Evolutionary conservation across 257 asterid genomes (phyloP), one percentile per base, ranked within the genome.

Genomic region (Datura wrightii): DNA sequence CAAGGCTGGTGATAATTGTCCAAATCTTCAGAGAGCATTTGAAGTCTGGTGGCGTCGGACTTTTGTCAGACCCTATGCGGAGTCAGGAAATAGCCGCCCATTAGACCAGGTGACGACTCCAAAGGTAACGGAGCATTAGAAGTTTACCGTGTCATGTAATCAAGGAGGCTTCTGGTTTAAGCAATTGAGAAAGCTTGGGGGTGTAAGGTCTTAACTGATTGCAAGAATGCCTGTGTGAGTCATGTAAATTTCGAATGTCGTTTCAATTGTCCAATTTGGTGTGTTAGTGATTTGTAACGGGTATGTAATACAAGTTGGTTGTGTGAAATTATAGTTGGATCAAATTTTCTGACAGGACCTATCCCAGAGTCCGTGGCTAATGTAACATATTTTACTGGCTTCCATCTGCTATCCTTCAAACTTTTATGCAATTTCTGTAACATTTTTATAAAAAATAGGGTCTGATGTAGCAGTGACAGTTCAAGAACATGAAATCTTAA

Each of bases 31-130:
- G 85, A 88, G 90, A 65, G 98, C 99, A 0, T 96, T 96, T 31
- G 98, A 96, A 90, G 98, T 96, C 44, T 96, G 99, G 98, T 96
- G 99, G 99, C 93, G 98, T 83, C 84, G 98, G 89, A 94, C 99
- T 16, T 96, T 94, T 53, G 86, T 93, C 16, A 87, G 96, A 81
- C 97, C 98, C 4, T 93, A 85, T 15, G 89, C 85, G 4, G 97
- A 95, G 69, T 80, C 90, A 0, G 85, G 86, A 83, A 85, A 50
- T 70, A 79, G 83, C 52, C 86, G 69, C 70, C 90, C 79, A 9
- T n/a, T 10, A 50, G 14, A 76, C 82, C 82, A 81, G 24, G 1
- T 9, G 69, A 58, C 8, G 60, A 70, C 71, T 42, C 14, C 88
- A 31, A 66, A 15, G 36, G 82, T 53, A 24, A 79, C 44, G 16